A percentile compares a stretch with the other conserved stretches of the same genome.
These are phyloP conservation scores for Solanum piurae DNA, from an alignment of 257 asterid genomes.

Conservation along the genomic window DNA sequence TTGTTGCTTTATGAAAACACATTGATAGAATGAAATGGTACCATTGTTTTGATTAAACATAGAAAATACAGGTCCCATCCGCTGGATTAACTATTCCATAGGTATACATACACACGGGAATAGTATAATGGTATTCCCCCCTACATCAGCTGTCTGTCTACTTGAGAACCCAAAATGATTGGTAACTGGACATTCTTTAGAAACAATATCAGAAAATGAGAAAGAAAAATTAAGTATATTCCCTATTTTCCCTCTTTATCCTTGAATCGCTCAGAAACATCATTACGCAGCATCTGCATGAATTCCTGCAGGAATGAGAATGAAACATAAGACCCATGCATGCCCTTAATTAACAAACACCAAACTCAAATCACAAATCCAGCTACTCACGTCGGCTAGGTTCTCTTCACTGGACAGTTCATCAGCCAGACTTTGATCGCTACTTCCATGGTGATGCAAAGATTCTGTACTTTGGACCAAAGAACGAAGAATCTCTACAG, in stretches of 20 bases:
- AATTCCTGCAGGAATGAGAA: conserved; percentile 32
- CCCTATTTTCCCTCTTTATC: conserved; percentile 11
- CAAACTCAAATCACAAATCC: not conserved
- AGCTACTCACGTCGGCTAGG: conserved; percentile 31
- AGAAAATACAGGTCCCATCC: not conserved
- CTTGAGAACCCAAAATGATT: not conserved
- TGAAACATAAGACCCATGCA: not conserved
- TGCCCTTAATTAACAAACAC: not conserved
- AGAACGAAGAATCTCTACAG: conserved; percentile 35
- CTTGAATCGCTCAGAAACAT: conserved; percentile 26
- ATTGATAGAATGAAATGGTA: not conserved
- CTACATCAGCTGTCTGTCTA: not conserved
- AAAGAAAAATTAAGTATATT: not conserved
- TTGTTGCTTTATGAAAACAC: not conserved
- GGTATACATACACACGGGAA: not conserved
- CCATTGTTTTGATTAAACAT: not conserved
- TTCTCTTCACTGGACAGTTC: conserved; percentile 34
- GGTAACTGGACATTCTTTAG: not conserved
- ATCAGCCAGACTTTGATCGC: conserved; percentile 14
- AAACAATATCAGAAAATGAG: not conserved
- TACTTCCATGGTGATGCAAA: conserved; percentile 14
- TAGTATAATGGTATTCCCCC: not conserved
- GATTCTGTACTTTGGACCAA: conserved; percentile 29
- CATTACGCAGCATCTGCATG: conserved; percentile 44
- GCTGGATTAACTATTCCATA: not conserved